Base-by-base conservation (phyloP, 352 stramenopile genomes). In the Pythium utonaiense region DNA sequence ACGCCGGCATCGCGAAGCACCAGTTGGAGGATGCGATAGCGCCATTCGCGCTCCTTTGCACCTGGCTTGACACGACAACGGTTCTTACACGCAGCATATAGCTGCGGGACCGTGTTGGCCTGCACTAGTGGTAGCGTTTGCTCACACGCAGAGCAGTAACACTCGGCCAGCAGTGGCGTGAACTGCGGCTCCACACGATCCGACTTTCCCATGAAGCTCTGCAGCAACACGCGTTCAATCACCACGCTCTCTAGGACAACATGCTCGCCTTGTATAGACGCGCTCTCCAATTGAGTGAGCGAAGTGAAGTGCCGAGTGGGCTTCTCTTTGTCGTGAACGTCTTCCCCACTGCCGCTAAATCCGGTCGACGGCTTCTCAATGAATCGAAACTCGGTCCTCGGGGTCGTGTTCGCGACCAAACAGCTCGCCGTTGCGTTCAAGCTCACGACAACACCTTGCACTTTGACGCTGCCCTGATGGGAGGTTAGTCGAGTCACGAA, bases 351-450 rank as follows among this genome's bases (percentile, higher is more conserved):
- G 3, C 27, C 40, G n/a, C n/a, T n/a, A n/a, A n/a, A n/a, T 27
- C 12, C 4, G 5, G 40, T 13, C 5, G 16, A 19, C 1, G 40
- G 17, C 27, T 33, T 34, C 13, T 75, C 60, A 12, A 80, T 45
- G 17, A 80, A 62, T 6, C 50, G 42, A 50, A 87, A 81, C 33
- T 62, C 67, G 30, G 78, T 85, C 22, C 83, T 68, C 8, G 76
- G 71, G 19, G 78, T 90, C 17, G 78, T 85, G 52, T 84, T 83
- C 33, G 73, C 80, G 8, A 87, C 34, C 51, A 90, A 60, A n/a
- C 58, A 68, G 38, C 74, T 83, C 0, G 69, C 72, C n/a, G 78
- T 53, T 1, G 58, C 60, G 44, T 88, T 75, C 2, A 78, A 40
- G 57, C 75, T 77, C 28, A 90, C 51, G 4, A 88, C 70, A 25